phyloP scores from a whole-genome alignment of 305 asterid species.

The Solanum hybrid region DNA sequence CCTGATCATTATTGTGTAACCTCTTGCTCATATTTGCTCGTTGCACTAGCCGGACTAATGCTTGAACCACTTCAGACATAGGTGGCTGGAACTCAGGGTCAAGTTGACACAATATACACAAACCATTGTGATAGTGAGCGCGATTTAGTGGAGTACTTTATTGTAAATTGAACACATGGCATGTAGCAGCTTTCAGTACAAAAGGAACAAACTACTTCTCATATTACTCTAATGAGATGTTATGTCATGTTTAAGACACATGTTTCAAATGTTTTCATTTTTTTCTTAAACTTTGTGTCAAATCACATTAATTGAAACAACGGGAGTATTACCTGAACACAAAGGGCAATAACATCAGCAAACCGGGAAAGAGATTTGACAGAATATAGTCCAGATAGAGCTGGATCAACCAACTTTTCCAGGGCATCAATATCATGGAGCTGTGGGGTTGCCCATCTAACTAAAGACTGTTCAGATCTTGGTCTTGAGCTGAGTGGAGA shows the following conservation, averaged over 20 bases:
- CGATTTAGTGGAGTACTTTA: background rate
- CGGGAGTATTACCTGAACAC: slow-evolving; percentile 25
- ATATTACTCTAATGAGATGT: background rate
- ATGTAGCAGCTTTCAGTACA: background rate
- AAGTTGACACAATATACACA: slow-evolving; percentile 34
- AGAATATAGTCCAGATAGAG: slow-evolving; percentile 29
- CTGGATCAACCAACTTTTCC: slow-evolving; percentile 41
- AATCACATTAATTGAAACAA: background rate
- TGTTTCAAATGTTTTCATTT: background rate
- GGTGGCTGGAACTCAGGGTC: slow-evolving; percentile 99
- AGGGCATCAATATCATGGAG: slow-evolving; percentile 40
- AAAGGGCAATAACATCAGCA: slow-evolving; percentile 39
- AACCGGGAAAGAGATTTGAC: slow-evolving; percentile 35
- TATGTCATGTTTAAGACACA: background rate
- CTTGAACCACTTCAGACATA: slow-evolving; percentile 95
- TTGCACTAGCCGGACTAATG: slow-evolving; percentile 85
- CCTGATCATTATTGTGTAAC: slow-evolving; percentile 52
- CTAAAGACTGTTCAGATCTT: slow-evolving; percentile 32
- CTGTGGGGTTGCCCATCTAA: slow-evolving; percentile 41
- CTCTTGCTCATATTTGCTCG: slow-evolving; percentile 98
- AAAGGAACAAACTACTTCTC: too few relatives aligned
- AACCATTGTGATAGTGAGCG: background rate
- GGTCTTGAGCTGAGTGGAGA: slow-evolving; percentile 21
- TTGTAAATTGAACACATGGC: background rate
- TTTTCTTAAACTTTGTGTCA: background rate